phyloP scores from a whole-genome alignment of 164 flowering plant species.

The Tinospora cordifolia region DNA sequence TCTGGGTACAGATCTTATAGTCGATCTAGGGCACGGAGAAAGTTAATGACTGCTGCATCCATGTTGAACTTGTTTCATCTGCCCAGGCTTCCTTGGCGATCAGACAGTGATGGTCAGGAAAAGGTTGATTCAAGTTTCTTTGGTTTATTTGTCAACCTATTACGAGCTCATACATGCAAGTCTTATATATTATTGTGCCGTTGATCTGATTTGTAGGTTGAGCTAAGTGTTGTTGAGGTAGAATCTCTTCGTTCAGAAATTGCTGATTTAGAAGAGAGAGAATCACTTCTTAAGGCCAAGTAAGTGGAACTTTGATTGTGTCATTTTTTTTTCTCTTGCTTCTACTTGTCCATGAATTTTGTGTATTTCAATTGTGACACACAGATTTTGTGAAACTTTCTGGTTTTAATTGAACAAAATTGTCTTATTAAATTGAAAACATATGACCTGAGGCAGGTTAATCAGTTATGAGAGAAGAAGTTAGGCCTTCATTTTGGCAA shows the following conservation, averaged over 20 bases:
- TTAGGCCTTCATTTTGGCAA: too few species aligned
- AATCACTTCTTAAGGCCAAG: slow-evolving; percentile 86
- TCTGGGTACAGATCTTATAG: slow-evolving; percentile 37
- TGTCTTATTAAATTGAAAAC: too few species aligned
- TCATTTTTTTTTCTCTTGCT: too few species aligned
- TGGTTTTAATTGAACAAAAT: too few species aligned
- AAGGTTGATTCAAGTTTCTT: slow-evolving; percentile 41
- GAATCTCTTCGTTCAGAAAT: slow-evolving; percentile 77
- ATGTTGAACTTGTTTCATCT: slow-evolving; percentile 69
- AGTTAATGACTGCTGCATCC: slow-evolving; percentile 41
- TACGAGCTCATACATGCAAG: not conserved
- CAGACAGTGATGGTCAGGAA: slow-evolving; percentile 42
- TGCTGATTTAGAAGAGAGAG: slow-evolving; percentile 72
- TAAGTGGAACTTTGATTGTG: slow-evolving; percentile 28
- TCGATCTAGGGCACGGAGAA: slow-evolving; percentile 32
- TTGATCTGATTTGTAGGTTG: slow-evolving; percentile 45
- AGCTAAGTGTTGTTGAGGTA: slow-evolving; percentile 55
- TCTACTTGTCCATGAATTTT: too few species aligned
- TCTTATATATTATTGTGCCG: not conserved
- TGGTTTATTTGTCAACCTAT: not conserved
- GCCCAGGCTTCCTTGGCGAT: slow-evolving; percentile 54
- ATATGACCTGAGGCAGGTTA: too few species aligned
- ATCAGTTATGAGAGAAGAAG: too few species aligned
- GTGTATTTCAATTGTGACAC: too few species aligned
- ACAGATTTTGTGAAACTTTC: too few species aligned